Base-by-base conservation (phyloP, 2,329 filamentous ascomycete species). In the Thelonectria blattea region DNA sequence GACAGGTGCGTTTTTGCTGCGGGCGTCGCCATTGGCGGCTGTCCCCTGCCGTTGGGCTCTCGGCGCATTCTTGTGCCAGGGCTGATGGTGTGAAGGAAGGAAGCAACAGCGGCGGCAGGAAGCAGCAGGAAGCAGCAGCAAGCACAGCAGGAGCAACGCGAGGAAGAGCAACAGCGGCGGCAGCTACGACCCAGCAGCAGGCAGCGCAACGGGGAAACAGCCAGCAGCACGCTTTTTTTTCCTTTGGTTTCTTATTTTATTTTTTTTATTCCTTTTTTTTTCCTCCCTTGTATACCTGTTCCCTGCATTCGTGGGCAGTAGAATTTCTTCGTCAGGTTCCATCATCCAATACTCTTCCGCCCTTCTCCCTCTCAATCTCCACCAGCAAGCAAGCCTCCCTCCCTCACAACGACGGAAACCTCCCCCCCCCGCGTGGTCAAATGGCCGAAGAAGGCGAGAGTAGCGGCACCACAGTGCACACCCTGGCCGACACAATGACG, bases 1-100 rank as follows among this genome's bases (percentile, higher is more conserved):
- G 27, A 30, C 27, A 30, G 27, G 27, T 30, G 27, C 27, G 27
- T 30, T 30, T 30, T 30, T 37, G 34, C 15, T 51, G 58, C 63
- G 60, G 51, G 61, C 63, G 56, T 62, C 60, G 58, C 58, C 56
- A 70, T 70, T 70, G 66, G 68, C 46, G 56, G 58, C 34, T 46
- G 54, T 54, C 22, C 12, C 41, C n/a, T 41, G 60, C 45, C 41
- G 65, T 67, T 69, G 63, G n/a, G 61, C 55, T 65, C 45, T 24
- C 41, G 17, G 41, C 41, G 18, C 41, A 43, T 43, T 51, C 49
- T 48, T 55, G 55, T 52, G 55, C 55, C 47, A 56, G 56, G 45
- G 55, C 59, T 58, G 64, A 64, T 62, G 61, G 62, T 54, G 62
- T 65, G 57, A 62, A 65, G 58, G 60, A 22, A 46, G 45, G 60